phyloP scores from a whole-genome alignment of 164 flowering plant species.

The Stephania yunnanensis region DNA sequence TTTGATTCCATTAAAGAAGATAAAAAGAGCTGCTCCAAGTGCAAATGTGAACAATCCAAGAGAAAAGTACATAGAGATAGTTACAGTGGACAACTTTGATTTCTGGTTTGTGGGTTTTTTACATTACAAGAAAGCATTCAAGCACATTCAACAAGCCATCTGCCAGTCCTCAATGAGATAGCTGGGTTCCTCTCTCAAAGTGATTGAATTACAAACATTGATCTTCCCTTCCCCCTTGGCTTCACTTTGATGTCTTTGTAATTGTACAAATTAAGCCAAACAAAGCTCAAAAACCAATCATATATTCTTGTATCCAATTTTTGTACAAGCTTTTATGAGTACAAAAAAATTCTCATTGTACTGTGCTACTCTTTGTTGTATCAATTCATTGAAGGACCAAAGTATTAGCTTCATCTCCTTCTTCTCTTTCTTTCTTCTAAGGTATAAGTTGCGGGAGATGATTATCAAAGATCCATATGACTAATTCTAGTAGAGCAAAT shows the following conservation, averaged over 20 bases:
- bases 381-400: too few relatives aligned
- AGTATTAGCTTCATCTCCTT: too few relatives aligned
- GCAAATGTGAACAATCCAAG: slow-evolving; percentile 36
- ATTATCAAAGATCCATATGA: too few relatives aligned
- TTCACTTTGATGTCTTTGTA: slow-evolving; percentile 1
- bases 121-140: slow-evolving; percentile 36
- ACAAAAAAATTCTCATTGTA: not conserved
- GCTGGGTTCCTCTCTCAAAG: not conserved
- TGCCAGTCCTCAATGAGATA: slow-evolving; percentile 9
- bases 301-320: not conserved
- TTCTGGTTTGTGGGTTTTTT: slow-evolving; percentile 59
- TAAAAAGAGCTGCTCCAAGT: slow-evolving; percentile 25
- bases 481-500: too few relatives aligned
- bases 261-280: not conserved
- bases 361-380: not conserved
- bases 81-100: slow-evolving; percentile 38
- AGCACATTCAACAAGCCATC: slow-evolving; percentile 29
- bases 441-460: too few relatives aligned
- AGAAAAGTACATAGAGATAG: slow-evolving; percentile 42
- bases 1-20: slow-evolving; percentile 34
- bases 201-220: not conserved
- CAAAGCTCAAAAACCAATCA: not conserved
- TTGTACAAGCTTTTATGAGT: not conserved
- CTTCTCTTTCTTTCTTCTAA: too few relatives aligned
- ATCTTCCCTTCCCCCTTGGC: not conserved